Evolutionary conservation across 352 stramenopile genomes (phyloP).

Genomic region (Phytophthora pluvialis): DNA sequence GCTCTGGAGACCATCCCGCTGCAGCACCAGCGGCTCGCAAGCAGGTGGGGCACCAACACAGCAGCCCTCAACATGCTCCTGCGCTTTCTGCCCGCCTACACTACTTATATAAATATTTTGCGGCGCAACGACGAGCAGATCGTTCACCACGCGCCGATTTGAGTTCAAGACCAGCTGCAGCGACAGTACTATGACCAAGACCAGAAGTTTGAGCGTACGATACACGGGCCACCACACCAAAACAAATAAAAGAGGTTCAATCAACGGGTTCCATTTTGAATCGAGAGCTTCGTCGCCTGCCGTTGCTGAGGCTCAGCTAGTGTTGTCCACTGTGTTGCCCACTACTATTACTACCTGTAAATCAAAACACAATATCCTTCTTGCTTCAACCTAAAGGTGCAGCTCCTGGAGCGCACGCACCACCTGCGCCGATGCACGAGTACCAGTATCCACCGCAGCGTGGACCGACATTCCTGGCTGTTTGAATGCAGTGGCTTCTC

Average conservation of each 20-base stretch:
- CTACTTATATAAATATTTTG: slow-evolving; percentile 58
- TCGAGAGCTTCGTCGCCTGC: background rate
- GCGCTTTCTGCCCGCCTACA: slow-evolving; percentile 34
- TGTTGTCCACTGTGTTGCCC: no score
- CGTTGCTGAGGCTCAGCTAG: background rate
- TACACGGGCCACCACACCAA: slow-evolving; percentile 39
- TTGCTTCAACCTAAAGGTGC: slow-evolving; percentile 10
- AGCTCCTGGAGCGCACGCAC: slow-evolving; percentile 41
- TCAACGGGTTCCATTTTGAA: slow-evolving; percentile 26
- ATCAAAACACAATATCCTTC: background rate
- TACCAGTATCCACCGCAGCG: slow-evolving; percentile 81
- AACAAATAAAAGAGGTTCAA: slow-evolving; percentile 39
- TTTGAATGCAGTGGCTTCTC: slow-evolving; percentile 82
- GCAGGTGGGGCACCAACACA: slow-evolving; percentile 27
- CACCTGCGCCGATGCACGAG: slow-evolving; percentile 67
- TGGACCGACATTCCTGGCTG: slow-evolving; percentile 86
- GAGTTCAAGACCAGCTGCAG: slow-evolving; percentile 37
- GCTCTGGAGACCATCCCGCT: slow-evolving; percentile 15
- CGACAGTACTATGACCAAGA: slow-evolving; percentile 32
- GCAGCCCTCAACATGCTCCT: slow-evolving; percentile 36
- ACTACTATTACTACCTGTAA: background rate
- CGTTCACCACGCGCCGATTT: slow-evolving; percentile 26
- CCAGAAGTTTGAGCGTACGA: slow-evolving; percentile 42
- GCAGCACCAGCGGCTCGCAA: slow-evolving; percentile 17
- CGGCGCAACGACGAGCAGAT: slow-evolving; percentile 28